Conservation (phyloP, 2,329 filamentous ascomycete genomes). For the Davidsoniella eucalypti region DNA sequence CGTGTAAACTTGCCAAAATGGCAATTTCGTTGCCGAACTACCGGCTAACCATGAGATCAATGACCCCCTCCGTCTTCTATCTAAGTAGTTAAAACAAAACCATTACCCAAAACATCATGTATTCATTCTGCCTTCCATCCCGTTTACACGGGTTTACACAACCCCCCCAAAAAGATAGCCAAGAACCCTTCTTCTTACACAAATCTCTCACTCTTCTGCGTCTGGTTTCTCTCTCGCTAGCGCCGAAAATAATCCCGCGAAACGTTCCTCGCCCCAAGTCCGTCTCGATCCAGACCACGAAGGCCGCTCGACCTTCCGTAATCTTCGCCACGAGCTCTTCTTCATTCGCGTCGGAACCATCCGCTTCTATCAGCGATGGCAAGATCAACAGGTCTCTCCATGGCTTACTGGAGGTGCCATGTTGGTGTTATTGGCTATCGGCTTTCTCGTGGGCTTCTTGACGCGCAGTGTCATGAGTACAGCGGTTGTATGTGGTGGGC, state of each 20-base stretch:
- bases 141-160: too few species aligned
- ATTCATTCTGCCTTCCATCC: too few species aligned
- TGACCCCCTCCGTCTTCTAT: too few species aligned
- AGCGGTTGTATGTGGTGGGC: background rate
- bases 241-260: conserved; percentile 17
- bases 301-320: conserved; percentile 8
- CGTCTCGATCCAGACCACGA: conserved; percentile 14
- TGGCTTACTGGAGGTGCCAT: conserved; percentile 16
- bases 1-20: background rate
- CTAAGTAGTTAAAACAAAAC: too few species aligned
- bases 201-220: background rate
- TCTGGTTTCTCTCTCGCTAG: conserved; percentile 12
- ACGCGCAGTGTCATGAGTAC: background rate
- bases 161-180: background rate
- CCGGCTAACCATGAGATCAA: too few species aligned
- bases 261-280: conserved; percentile 17
- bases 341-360: conserved; percentile 21
- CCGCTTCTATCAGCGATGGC: conserved; percentile 19
- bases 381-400: conserved; percentile 18
- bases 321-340: conserved; percentile 18
- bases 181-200: background rate
- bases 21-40: too few species aligned
- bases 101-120: too few species aligned
- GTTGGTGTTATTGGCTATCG: conserved; percentile 14
- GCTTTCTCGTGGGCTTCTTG: conserved; percentile 15